phyloP scores from a whole-genome alignment of 768 basidiomycete species.

The Tylopilus intermedius region DNA sequence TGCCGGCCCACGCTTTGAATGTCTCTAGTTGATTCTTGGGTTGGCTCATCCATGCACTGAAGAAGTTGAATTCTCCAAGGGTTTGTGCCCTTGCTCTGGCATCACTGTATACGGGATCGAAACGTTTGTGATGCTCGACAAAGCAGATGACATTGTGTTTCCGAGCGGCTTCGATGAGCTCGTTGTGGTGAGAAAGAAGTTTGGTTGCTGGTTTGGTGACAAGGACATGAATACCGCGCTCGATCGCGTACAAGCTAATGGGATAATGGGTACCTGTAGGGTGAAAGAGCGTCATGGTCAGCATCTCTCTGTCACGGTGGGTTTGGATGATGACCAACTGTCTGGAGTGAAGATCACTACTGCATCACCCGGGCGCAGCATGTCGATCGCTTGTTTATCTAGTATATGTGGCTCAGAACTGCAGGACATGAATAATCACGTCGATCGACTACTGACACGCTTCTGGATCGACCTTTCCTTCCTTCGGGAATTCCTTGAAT shows the following conservation, averaged over 20 bases:
- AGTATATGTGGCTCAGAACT: slow-evolving; percentile 1
- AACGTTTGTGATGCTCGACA: slow-evolving; percentile 93
- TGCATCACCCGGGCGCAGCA: slow-evolving; percentile 76
- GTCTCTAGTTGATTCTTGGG: slow-evolving; percentile 93
- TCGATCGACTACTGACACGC: slow-evolving; percentile 59
- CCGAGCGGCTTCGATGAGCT: slow-evolving; percentile 69
- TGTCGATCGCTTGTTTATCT: slow-evolving; percentile 82
- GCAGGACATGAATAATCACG: slow-evolving; percentile 4
- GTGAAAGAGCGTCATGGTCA: not conserved
- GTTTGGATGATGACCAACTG: slow-evolving; percentile 41
- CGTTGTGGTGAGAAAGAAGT: slow-evolving; percentile 75
- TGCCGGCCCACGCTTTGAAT: slow-evolving; percentile 93
- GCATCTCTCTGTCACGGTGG: not conserved
- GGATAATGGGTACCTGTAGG: slow-evolving; percentile 71
- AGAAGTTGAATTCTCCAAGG: slow-evolving; percentile 92
- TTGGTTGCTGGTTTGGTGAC: slow-evolving; percentile 93
- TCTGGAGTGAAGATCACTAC: slow-evolving; percentile 92
- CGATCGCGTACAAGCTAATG: slow-evolving; percentile 82
- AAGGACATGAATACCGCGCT: slow-evolving; percentile 80
- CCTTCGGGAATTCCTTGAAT: slow-evolving; percentile 77
- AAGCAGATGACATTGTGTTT: slow-evolving; percentile 82
- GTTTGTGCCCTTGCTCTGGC: slow-evolving; percentile 71
- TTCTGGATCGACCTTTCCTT: slow-evolving; percentile 62
- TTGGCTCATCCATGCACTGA: slow-evolving; percentile 96
- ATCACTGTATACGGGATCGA: slow-evolving; percentile 90